Percentiles rank a stretch among this genome's conserved stretches.
These are phyloP conservation scores for Prunus mira DNA, from an alignment of 306 rosid genomes.

Conservation along the genomic window DNA sequence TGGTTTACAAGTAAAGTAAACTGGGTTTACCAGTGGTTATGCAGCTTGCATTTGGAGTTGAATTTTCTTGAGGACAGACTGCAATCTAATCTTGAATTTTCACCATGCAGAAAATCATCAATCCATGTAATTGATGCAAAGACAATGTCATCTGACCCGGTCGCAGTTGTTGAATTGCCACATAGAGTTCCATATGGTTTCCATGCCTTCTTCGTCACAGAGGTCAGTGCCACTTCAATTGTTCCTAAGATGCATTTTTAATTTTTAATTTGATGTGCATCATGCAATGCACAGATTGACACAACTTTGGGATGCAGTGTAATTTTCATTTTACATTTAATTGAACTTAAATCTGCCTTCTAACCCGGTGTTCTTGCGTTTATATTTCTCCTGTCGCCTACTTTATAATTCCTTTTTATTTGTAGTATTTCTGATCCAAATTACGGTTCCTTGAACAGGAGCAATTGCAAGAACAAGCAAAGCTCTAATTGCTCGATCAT, in stretches of 20 bases:
- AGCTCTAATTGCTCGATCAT: slow-evolving; percentile 23
- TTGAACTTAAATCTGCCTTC: not conserved
- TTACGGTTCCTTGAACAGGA: slow-evolving; percentile 42
- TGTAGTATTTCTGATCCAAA: slow-evolving; percentile 4
- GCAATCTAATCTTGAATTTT: slow-evolving; percentile 18
- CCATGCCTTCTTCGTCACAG: slow-evolving; percentile 86
- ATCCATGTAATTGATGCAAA: slow-evolving; percentile 75
- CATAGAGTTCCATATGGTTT: slow-evolving; percentile 87
- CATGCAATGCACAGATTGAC: not conserved
- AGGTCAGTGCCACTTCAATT: slow-evolving; percentile 52
- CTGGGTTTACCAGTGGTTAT: not conserved
- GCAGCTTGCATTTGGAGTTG: not conserved
- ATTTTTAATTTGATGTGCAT: not conserved
- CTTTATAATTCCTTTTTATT: not conserved
- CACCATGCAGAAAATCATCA: slow-evolving; percentile 58
- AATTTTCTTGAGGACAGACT: not conserved
- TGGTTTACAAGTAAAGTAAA: not conserved
- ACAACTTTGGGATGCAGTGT: not conserved
- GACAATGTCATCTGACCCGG: slow-evolving; percentile 86
- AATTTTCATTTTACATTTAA: not conserved
- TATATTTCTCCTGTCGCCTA: not conserved
- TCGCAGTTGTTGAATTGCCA: slow-evolving; percentile 84
- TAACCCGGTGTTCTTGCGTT: not conserved
- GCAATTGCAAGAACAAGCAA: slow-evolving; percentile 69
- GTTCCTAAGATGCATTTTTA: not conserved